Conservation (phyloP, 2,329 filamentous ascomycete species). For the Ceratocystiopsis sp. region DNA sequence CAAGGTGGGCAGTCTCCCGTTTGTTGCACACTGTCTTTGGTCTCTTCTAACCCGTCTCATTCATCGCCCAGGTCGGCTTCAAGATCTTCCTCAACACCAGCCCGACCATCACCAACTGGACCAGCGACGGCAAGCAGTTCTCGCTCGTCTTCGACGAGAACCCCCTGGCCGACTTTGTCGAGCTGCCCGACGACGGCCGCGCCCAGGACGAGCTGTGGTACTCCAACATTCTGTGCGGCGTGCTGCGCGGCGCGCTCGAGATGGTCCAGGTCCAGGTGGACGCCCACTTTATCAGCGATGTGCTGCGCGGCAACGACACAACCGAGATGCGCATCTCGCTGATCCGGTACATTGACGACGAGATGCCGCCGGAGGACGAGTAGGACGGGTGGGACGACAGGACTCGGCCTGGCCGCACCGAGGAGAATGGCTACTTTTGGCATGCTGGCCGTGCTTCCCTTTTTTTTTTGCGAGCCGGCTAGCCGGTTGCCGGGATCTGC, state of each 20-base stretch:
- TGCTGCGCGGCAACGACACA: conserved; percentile 81
- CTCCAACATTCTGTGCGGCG: conserved; percentile 90
- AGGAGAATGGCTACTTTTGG: too few species aligned
- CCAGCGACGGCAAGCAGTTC: conserved; percentile 89
- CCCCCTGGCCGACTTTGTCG: conserved; percentile 90
- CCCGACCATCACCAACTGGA: conserved; percentile 88
- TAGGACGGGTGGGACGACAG: conserved; percentile 22
- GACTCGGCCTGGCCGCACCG: too few species aligned
- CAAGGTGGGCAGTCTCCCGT: conserved; percentile 34
- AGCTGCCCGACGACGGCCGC: conserved; percentile 85
- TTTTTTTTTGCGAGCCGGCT: too few species aligned
- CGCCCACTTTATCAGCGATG: conserved; percentile 87
- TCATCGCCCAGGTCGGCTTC: conserved; percentile 65
- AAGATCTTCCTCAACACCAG: conserved; percentile 98
- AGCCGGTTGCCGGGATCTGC: too few species aligned
- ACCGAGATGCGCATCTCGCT: conserved; percentile 93
- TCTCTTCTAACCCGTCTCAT: background rate
- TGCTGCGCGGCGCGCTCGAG: conserved; percentile 77
- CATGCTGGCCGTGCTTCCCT: too few species aligned
- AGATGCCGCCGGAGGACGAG: conserved; percentile 92
- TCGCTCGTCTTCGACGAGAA: conserved; percentile 95
- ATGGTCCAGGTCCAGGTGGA: conserved; percentile 99
- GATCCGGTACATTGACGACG: conserved; percentile 90
- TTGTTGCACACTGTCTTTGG: too few species aligned
- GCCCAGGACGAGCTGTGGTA: conserved; percentile 98